Conservation (phyloP, 805 yeast genomes). For the Wickerhamomyces ciferrii region DNA sequence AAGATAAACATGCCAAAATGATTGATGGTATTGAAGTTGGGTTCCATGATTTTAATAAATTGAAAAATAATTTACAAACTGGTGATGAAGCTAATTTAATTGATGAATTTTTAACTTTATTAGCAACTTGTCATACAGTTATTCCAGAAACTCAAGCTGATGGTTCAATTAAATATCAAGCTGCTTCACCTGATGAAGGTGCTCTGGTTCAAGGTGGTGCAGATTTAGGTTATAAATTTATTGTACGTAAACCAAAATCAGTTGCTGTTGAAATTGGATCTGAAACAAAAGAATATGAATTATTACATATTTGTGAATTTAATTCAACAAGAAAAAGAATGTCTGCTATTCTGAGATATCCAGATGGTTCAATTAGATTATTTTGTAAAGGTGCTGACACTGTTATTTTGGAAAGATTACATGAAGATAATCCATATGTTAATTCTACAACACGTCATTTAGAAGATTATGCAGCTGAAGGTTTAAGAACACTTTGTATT, state of each 20-base stretch:
- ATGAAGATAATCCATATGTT: conserved; percentile 69
- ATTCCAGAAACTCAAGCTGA: conserved; percentile 77
- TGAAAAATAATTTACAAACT: conserved; percentile 44
- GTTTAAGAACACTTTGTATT: conserved; percentile 89
- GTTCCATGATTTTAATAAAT: conserved; percentile 61
- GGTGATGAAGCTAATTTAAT: conserved; percentile 44
- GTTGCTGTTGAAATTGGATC: conserved; percentile 57
- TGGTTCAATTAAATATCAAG: conserved; percentile 84
- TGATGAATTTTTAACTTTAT: conserved; percentile 72
- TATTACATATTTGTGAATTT: conserved; percentile 90
- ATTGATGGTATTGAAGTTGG: conserved; percentile 83
- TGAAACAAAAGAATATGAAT: conserved; percentile 58
- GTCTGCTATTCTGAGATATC: conserved; percentile 92
- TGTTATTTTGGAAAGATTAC: conserved; percentile 83
- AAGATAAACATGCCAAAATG: conserved; percentile 69
- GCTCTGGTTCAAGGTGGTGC: conserved; percentile 98
- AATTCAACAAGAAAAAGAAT: conserved; percentile 96
- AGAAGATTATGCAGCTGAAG: conserved; percentile 96
- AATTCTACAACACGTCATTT: conserved; percentile 79
- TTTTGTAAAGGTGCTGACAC: conserved; percentile 98
- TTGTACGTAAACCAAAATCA: conserved; percentile 78
- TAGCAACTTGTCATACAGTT: conserved; percentile 95
- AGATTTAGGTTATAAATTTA: conserved; percentile 75
- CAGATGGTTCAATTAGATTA: conserved; percentile 84
- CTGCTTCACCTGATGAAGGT: conserved; percentile 99